phyloP scores from a whole-genome alignment of 768 basidiomycete species.

The Leccinum olivaceopallidum region DNA sequence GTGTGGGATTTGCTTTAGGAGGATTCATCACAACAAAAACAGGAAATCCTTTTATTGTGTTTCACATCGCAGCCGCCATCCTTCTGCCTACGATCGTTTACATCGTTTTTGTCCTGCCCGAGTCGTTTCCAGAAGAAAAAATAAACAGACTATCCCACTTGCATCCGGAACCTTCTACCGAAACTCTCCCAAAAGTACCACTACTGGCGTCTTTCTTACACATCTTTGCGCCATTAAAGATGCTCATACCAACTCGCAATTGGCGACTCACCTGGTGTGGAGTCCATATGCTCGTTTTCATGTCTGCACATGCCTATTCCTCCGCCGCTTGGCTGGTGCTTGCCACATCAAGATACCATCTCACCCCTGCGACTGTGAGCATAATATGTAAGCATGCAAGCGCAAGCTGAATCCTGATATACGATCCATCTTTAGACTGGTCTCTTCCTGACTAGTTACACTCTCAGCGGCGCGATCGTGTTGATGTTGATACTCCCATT shows the following conservation, averaged over 20 bases:
- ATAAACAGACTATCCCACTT: constrained; percentile 16
- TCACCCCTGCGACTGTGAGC: constrained; percentile 30
- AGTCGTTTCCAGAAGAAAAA: constrained; percentile 31
- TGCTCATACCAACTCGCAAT: constrained; percentile 25
- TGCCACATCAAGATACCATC: constrained; percentile 25
- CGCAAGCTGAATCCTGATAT: neutral
- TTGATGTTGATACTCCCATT: constrained; percentile 23
- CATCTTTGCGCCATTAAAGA: constrained; percentile 27
- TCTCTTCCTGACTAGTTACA: constrained; percentile 21
- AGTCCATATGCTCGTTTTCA: constrained; percentile 26
- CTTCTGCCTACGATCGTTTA: constrained; percentile 23
- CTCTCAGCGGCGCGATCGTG: constrained; percentile 18
- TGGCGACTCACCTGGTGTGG: constrained; percentile 35
- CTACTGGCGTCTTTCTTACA: neutral
- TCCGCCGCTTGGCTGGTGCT: constrained; percentile 22
- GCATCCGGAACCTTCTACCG: neutral
- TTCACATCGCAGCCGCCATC: constrained; percentile 17
- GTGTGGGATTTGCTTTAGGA: constrained; percentile 29
- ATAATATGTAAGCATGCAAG: neutral
- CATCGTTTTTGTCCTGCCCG: constrained; percentile 26
- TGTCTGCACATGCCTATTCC: constrained; percentile 16
- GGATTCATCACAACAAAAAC: constrained; percentile 31
- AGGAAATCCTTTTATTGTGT: constrained; percentile 24
- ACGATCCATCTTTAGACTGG: constrained; percentile 25
- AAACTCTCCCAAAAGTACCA: neutral